Percentiles rank a stretch among this genome's conserved stretches.
Evolutionary conservation across 441 rosid species (phyloP).

Genomic region (Gossypium trilobum): DNA sequence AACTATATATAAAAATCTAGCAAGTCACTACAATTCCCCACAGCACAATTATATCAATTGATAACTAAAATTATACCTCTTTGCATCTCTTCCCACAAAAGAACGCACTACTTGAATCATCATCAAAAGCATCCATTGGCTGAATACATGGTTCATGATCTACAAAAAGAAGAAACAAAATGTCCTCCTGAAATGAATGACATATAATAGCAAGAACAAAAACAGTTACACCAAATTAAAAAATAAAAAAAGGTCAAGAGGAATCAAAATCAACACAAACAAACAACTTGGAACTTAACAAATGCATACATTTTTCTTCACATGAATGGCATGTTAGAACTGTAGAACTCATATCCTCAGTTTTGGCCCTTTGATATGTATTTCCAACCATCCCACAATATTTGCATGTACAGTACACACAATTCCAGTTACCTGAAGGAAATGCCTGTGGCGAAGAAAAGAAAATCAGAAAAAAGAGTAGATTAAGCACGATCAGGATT

Average conservation of each 20-base stretch:
- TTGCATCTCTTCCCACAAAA: constrained; percentile 78
- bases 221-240: neutral
- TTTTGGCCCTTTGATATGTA: constrained; percentile 23
- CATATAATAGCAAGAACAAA: constrained; percentile 16
- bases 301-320: constrained; percentile 73
- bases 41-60: constrained; percentile 1
- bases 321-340: constrained; percentile 53
- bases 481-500: neutral
- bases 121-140: constrained; percentile 25
- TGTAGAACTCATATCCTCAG: constrained; percentile 23
- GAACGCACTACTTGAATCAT: constrained; percentile 24
- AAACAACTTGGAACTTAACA: constrained; percentile 7
- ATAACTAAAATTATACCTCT: constrained; percentile 48
- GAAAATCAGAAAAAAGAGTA: constrained; percentile 19
- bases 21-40: constrained; percentile 10
- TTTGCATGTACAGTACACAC: constrained; percentile 82
- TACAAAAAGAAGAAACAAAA: constrained; percentile 33
- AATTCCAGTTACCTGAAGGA: constrained; percentile 82
- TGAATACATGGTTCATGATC: constrained; percentile 65
- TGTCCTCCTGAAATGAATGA: constrained; percentile 8
- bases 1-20: constrained; percentile 6
- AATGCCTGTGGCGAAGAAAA: constrained; percentile 45
- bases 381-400: constrained; percentile 55
- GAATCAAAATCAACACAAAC: neutral
- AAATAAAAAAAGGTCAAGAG: neutral